Evolutionary conservation across 352 stramenopile species (phyloP).

Genomic region (Globisporangium mamillatum): DNA sequence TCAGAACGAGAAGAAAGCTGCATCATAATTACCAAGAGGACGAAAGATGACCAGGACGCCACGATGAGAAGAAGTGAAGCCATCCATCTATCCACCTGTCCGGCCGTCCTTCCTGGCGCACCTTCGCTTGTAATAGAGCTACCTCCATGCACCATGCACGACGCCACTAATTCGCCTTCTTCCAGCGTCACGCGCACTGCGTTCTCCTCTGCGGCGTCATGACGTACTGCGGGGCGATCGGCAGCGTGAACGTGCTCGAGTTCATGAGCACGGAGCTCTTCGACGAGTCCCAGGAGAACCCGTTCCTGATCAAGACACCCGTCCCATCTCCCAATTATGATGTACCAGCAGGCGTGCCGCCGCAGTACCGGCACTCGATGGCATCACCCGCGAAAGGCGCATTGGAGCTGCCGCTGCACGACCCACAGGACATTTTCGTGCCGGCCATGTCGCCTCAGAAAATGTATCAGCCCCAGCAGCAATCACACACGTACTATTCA

Average conservation of each 20-base stretch:
- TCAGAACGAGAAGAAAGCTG: background rate
- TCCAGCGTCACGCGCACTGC: background rate
- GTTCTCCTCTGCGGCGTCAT: constrained; percentile 6
- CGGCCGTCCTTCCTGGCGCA: background rate
- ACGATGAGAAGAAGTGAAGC: constrained; percentile 1
- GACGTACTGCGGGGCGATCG: constrained; percentile 59
- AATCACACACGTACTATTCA: background rate
- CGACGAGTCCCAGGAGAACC: constrained; percentile 71
- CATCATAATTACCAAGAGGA: background rate
- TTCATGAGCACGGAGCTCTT: constrained; percentile 73
- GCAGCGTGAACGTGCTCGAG: constrained; percentile 64
- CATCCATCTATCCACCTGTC: background rate
- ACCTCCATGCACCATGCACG: background rate
- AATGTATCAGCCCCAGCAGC: background rate
- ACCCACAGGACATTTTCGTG: constrained; percentile 14
- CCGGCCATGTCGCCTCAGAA: background rate
- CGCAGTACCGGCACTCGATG: constrained; percentile 1
- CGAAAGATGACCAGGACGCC: background rate
- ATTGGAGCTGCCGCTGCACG: constrained; percentile 39
- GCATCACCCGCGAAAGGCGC: background rate
- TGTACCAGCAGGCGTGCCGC: constrained; percentile 10
- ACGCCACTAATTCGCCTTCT: background rate
- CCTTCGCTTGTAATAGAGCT: background rate
- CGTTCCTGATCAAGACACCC: constrained; percentile 41
- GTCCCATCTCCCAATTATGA: constrained; percentile 9